phyloP scores from a whole-genome alignment of 192 early-diverging fungal species.

The Pecoramyces ruminantium region DNA sequence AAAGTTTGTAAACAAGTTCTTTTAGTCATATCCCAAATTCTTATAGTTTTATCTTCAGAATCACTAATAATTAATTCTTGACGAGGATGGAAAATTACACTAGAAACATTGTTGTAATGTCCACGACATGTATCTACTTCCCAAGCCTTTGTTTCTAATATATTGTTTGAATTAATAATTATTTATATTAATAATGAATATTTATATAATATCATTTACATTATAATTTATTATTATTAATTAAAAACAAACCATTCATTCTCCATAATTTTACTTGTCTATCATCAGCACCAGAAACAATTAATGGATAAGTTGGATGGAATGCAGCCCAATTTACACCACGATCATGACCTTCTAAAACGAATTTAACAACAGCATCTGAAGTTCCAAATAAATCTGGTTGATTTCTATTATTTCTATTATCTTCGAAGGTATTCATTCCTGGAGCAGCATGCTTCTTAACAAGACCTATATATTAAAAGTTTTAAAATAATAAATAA shows the following conservation, averaged over 20 bases:
- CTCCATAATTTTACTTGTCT: constrained; percentile 96
- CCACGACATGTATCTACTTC: constrained; percentile 99
- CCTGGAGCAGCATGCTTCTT: constrained; percentile 66
- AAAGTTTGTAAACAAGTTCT: constrained; percentile 89
- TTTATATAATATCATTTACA: no score
- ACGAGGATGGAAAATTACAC: constrained; percentile 87
- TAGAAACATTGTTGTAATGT: constrained; percentile 94
- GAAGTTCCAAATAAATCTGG: constrained; percentile 92
- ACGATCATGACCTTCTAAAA: constrained; percentile 92
- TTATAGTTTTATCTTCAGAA: constrained; percentile 92
- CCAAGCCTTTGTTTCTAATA: constrained; percentile 86
- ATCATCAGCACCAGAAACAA: constrained; percentile 94
- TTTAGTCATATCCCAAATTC: constrained; percentile 96
- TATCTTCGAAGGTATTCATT: not conserved
- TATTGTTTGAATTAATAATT: no score
- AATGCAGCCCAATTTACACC: constrained; percentile 97
- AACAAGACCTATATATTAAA: no score
- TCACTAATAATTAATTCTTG: constrained; percentile 87
- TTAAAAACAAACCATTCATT: constrained; percentile 60
- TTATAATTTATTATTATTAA: not conserved
- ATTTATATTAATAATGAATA: no score
- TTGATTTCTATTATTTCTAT: constrained; percentile 22
- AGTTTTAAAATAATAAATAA: no score
- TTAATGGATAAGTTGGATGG: constrained; percentile 89
- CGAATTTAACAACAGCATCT: constrained; percentile 93